Conservation (phyloP, 352 stramenopile genomes). For the Pythium rhizo-oryzae region DNA sequence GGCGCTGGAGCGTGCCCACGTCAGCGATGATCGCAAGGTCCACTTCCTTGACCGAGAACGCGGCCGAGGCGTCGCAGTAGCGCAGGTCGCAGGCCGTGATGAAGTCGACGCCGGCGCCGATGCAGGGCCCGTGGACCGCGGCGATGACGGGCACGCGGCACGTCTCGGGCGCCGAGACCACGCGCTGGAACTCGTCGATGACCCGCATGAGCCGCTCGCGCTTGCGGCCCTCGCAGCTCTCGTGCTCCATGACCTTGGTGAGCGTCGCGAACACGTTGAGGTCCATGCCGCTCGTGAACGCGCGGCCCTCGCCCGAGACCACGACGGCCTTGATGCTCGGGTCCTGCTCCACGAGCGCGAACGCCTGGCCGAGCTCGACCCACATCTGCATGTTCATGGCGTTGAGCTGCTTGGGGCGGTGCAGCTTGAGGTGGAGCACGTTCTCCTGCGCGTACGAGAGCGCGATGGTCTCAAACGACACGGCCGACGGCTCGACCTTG, state of each 20-base stretch:
- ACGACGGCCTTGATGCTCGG: slow-evolving; percentile 74
- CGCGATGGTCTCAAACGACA: slow-evolving; percentile 64
- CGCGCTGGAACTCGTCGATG: slow-evolving; percentile 82
- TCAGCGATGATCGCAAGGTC: slow-evolving; percentile 90
- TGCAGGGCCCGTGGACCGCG: slow-evolving; percentile 77
- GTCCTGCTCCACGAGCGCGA: slow-evolving; percentile 67
- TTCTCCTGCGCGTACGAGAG: slow-evolving; percentile 40
- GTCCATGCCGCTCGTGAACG: slow-evolving; percentile 91
- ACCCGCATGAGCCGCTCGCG: slow-evolving; percentile 78
- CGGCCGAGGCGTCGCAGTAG: slow-evolving; percentile 78
- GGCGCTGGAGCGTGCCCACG: slow-evolving; percentile 85
- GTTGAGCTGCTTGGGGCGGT: slow-evolving; percentile 84
- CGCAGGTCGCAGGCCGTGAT: slow-evolving; percentile 88
- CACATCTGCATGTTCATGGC: slow-evolving; percentile 92
- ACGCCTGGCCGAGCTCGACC: slow-evolving; percentile 72
- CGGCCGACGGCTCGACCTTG: slow-evolving; percentile 29
- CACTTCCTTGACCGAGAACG: slow-evolving; percentile 89
- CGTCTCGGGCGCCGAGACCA: slow-evolving; percentile 83
- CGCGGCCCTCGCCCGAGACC: slow-evolving; percentile 75
- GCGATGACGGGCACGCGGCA: slow-evolving; percentile 88
- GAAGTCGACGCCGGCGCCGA: slow-evolving; percentile 88
- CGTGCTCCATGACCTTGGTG: slow-evolving; percentile 56
- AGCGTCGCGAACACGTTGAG: slow-evolving; percentile 84
- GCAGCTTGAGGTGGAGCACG: slow-evolving; percentile 80
- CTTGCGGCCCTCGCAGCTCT: slow-evolving; percentile 80